phyloP scores from a whole-genome alignment of 2,329 filamentous ascomycete species.

The Penicillium sp. region DNA sequence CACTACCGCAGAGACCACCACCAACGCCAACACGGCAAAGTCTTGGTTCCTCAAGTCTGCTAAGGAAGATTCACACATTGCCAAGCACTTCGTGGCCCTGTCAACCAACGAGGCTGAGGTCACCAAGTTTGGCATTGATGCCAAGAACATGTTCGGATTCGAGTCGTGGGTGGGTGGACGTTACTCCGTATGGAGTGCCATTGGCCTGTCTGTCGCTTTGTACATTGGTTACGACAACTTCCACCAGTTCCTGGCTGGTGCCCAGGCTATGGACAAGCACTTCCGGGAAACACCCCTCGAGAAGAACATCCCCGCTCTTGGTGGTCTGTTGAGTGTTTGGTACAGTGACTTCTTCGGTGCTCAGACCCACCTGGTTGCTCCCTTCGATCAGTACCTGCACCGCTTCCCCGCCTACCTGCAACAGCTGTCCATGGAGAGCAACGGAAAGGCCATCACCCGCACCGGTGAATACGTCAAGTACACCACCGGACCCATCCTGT shows the following conservation, averaged over 20 bases:
- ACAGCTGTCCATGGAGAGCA: slow-evolving; percentile 99
- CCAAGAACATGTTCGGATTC: slow-evolving; percentile 99
- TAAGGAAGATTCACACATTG: slow-evolving; percentile 73
- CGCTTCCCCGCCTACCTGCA: slow-evolving; percentile 98
- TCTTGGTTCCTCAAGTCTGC: slow-evolving; percentile 87
- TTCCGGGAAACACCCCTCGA: slow-evolving; percentile 87
- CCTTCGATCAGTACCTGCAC: slow-evolving; percentile 98
- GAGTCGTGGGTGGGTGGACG: slow-evolving; percentile 97
- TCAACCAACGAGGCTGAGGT: slow-evolving; percentile 96
- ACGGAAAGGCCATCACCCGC: slow-evolving; percentile 95
- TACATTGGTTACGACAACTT: slow-evolving; percentile 99
- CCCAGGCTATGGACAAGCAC: slow-evolving; percentile 97
- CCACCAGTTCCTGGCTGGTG: slow-evolving; percentile 89
- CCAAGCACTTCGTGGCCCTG: slow-evolving; percentile 97
- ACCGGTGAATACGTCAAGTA: slow-evolving; percentile 89
- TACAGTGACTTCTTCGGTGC: slow-evolving; percentile 99
- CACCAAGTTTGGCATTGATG: slow-evolving; percentile 97
- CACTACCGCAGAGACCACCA: slow-evolving; percentile 94
- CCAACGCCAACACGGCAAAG: slow-evolving; percentile 97
- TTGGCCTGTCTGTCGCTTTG: slow-evolving; percentile 88
- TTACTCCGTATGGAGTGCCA: slow-evolving; percentile 99
- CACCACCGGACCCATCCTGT: slow-evolving; percentile 92
- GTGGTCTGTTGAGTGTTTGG: slow-evolving; percentile 93
- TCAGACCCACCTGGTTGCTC: slow-evolving; percentile 94
- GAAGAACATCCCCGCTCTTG: slow-evolving; percentile 91